Base-by-base conservation (phyloP, 495 filamentous ascomycete species). In the Penicillium malachiteum region DNA sequence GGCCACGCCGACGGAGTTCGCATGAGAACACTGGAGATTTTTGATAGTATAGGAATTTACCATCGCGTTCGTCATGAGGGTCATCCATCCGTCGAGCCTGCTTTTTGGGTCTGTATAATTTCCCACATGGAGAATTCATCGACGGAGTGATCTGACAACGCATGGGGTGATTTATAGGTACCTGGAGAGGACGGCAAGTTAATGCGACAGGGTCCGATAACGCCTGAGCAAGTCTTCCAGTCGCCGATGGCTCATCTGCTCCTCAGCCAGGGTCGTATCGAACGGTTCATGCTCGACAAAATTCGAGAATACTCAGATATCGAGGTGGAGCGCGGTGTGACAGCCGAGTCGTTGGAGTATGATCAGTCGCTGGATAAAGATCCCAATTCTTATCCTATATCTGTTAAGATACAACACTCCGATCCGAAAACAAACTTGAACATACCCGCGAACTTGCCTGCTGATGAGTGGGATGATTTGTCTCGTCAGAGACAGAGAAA, bases 11-110 rank as follows among this genome's bases (percentile, higher is more conserved):
- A 88, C 63, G 84, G 85, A 9, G 63, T 85, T 16, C 72, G 80
- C 56, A 65, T 71, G 32, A 77, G 86, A n/a, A 85, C 76, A 5
- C 60, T 86, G 12, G 85, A 88, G 63, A 80, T 87, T 12, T 82
- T 88, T 21, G 86, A 90, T 50, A 83, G 81, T 52, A 83, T 89
- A 59, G 85, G 83, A 6, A 80, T 89, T 51, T 80, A 71, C 3
- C 80, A 88, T 52, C 74, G 80, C 13, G 79, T 78, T 7, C 80
- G 77, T 72, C 81, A 84, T 39, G 86, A 88, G 56, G 73, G 76
- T 8, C 79, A 83, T 62, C 75, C 82, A 52, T 77, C 82, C 70
- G 55, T 70, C 7, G 67, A 72, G 39, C 64, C 67, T 13, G 67
- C 67, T 44, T 62, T 74, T 21, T 78, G 75, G 75, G 70, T 72